Base-by-base conservation (phyloP, 441 rosid genomes). In the Daphne laureola region DNA sequence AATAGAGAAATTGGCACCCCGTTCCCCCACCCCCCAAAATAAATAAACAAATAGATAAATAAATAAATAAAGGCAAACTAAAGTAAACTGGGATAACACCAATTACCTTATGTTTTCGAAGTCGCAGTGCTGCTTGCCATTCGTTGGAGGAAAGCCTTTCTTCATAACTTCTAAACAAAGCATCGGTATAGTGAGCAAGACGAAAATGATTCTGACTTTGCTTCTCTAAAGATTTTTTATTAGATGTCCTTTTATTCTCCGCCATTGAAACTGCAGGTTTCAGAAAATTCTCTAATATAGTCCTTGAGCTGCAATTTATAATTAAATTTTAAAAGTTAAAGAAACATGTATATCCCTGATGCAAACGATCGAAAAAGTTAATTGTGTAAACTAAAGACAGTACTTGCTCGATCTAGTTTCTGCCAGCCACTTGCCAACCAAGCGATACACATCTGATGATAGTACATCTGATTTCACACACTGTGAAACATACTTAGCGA, bases 331-430 rank as follows among this genome's bases (percentile, higher is more conserved):
- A 9, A 0, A 31, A 31, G 38, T 31, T 31, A 54, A 46, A 42
- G 57, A 64, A 44, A 17, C 49, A 23, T 6, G 25, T 21, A 69
- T 43, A 64, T 57, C 65, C 65, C 26, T 25, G 54, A 65, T 59
- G 54, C 44, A 62, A 43, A 49, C 12, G 54, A 46, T 41, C 14
- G 46, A 41, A 62, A 55, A 31, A 71, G 62, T 17, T 31, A 65
- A 25, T 38, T 54, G 43, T 25, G 55, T 36, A 65, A 51, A 51
- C 27, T 13, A 50, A 66, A 57, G 56, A 45, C 46, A 41, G 62
- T 75, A 93, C 99, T 79, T 90, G 99, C 97, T 90, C 64, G 97
- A 87, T 87, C 99, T 75, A 62, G 93, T 87, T 83, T 90, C 96
- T 8, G 95, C 99, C 56, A 93, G 84, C 99, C 99, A 93, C 75